Evolutionary conservation across 208 protist genomes (phyloP).

Genomic region (Wallacemonas sp.): DNA sequence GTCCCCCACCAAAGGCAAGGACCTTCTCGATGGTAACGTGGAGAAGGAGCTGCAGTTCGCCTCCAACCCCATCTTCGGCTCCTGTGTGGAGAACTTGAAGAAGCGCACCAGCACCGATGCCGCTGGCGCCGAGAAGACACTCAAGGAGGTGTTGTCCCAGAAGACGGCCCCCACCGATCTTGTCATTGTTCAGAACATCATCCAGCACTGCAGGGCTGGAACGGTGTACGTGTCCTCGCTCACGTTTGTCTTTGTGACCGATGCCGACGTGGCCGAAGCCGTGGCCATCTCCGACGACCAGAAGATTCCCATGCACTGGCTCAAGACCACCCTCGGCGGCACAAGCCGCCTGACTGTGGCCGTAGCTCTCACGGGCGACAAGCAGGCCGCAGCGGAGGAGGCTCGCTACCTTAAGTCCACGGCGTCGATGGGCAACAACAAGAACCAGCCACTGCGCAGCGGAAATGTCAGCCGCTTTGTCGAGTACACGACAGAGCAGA

Average conservation of each 20-base stretch:
- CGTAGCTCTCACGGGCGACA: constrained; percentile 28
- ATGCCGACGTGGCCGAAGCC: constrained; percentile 35
- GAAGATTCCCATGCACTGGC: constrained; percentile 37
- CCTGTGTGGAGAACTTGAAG: constrained; percentile 48
- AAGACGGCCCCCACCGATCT: constrained; percentile 31
- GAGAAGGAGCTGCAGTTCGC: constrained; percentile 40
- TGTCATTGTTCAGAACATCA: constrained; percentile 36
- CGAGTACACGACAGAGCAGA: constrained; percentile 44
- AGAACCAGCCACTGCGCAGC: constrained; percentile 50
- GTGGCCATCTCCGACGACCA: constrained; percentile 40
- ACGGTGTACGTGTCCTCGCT: constrained; percentile 41
- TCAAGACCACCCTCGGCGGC: constrained; percentile 53
- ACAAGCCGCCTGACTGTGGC: constrained; percentile 38
- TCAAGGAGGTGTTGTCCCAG: constrained; percentile 25
- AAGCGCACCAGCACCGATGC: constrained; percentile 18
- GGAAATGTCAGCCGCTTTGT: constrained; percentile 66
- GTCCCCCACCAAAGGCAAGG: constrained; percentile 31
- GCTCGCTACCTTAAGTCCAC: constrained; percentile 25
- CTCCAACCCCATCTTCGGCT: constrained; percentile 63
- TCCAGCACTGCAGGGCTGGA: constrained; percentile 29
- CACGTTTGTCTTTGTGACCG: constrained; percentile 30
- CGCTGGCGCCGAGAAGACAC: constrained; percentile 24
- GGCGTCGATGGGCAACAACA: constrained; percentile 30
- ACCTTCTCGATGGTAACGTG: constrained; percentile 27
- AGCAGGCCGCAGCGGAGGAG: constrained; percentile 30